Percentiles rank a stretch among this genome's conserved stretches.
phyloP scores from a whole-genome alignment of 192 early-diverging fungal genomes.

The Linderina pennispora region DNA sequence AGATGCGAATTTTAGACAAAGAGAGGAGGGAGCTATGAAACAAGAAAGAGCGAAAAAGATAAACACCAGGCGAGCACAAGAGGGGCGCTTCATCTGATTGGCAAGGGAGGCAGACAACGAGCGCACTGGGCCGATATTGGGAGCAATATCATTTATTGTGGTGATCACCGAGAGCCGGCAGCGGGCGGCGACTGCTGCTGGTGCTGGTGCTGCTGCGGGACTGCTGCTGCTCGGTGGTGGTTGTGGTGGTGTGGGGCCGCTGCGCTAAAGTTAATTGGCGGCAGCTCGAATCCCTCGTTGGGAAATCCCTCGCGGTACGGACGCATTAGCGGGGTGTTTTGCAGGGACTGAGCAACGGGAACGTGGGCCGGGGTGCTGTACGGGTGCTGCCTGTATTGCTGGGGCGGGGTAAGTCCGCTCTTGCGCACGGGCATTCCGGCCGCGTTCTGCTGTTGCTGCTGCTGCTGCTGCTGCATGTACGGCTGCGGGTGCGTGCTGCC shows the following conservation, averaged over 20 bases:
- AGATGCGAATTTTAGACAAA: too few relatives aligned
- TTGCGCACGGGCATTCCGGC: background rate
- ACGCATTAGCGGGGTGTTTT: conserved; percentile 36
- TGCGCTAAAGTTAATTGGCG: conserved; percentile 1
- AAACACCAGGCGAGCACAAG: too few relatives aligned
- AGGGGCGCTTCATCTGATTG: too few relatives aligned
- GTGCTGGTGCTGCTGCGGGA: background rate
- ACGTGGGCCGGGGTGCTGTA: background rate
- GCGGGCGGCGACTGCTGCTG: background rate
- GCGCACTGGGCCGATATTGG: too few relatives aligned
- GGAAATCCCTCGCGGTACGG: conserved; percentile 9
- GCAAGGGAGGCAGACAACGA: too few relatives aligned
- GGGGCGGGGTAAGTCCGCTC: background rate
- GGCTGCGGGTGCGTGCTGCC: background rate
- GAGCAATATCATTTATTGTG: too few relatives aligned
- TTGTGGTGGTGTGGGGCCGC: background rate
- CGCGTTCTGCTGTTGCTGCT: background rate
- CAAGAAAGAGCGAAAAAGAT: too few relatives aligned
- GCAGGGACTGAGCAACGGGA: conserved; percentile 17
- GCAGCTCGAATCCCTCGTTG: conserved; percentile 16
- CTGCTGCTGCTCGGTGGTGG: conserved; percentile 4
- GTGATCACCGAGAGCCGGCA: too few relatives aligned
- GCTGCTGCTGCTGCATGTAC: conserved; percentile 1
- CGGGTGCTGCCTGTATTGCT: background rate
- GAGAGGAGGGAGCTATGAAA: too few relatives aligned